Conservation (phyloP, 1,139 yeast genomes). For the Ogataea hybrid region DNA sequence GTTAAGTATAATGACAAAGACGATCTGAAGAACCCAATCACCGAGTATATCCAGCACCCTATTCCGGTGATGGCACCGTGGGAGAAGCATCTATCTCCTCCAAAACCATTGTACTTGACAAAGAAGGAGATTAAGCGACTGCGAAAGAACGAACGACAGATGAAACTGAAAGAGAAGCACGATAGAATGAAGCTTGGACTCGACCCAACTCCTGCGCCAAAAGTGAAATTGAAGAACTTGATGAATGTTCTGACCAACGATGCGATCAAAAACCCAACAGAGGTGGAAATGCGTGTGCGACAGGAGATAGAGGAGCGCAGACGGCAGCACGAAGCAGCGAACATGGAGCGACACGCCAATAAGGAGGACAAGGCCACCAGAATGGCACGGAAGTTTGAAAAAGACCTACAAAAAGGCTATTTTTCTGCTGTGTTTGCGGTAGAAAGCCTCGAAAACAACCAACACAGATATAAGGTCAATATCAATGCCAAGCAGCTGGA, state of each 20-base stretch:
- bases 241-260: slow-evolving; percentile 85
- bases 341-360: slow-evolving; percentile 60
- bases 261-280: slow-evolving; percentile 88
- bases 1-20: slow-evolving; percentile 22
- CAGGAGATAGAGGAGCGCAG: slow-evolving; percentile 66
- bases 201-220: slow-evolving; percentile 87
- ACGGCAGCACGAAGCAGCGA: slow-evolving; percentile 57
- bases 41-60: slow-evolving; percentile 79
- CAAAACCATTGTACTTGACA: slow-evolving; percentile 60
- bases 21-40: slow-evolving; percentile 49
- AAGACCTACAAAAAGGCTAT: slow-evolving; percentile 52
- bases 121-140: slow-evolving; percentile 74
- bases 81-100: slow-evolving; percentile 45
- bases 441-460: slow-evolving; percentile 54
- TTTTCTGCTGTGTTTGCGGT: slow-evolving; percentile 61
- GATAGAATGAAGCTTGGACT: slow-evolving; percentile 78
- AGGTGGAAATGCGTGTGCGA: slow-evolving; percentile 70
- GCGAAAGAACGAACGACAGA: slow-evolving; percentile 68
- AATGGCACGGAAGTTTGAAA: slow-evolving; percentile 41
- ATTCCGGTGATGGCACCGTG: slow-evolving; percentile 60
- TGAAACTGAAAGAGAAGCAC: slow-evolving; percentile 65
- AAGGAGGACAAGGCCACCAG: slow-evolving; percentile 55
- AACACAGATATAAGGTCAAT: slow-evolving; percentile 71
- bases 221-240: slow-evolving; percentile 76
- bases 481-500: slow-evolving; percentile 74